phyloP scores from a whole-genome alignment of 2,329 filamentous ascomycete species.

The Xylariaceae sp. region DNA sequence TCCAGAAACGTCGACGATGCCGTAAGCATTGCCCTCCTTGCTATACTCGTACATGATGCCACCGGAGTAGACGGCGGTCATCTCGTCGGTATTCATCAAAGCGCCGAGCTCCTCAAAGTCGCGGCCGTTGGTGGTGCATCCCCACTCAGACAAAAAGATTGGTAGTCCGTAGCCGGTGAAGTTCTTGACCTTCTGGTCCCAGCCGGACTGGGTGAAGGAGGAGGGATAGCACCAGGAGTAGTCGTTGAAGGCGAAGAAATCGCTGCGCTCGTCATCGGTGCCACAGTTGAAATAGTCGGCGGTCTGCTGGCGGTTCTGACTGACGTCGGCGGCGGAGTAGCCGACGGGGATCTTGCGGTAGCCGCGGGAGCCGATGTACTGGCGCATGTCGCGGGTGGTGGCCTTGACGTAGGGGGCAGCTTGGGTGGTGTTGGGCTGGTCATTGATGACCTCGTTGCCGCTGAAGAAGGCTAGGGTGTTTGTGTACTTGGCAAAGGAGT shows the following conservation, averaged over 20 bases:
- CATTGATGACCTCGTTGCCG: slow-evolving; percentile 77
- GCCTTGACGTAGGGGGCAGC: slow-evolving; percentile 74
- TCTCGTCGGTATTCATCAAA: slow-evolving; percentile 70
- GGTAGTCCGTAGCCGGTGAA: slow-evolving; percentile 84
- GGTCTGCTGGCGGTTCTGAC: slow-evolving; percentile 80
- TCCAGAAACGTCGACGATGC: slow-evolving; percentile 66
- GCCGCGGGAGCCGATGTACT: slow-evolving; percentile 60
- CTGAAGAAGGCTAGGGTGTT: slow-evolving; percentile 88
- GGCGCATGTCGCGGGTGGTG: slow-evolving; percentile 70
- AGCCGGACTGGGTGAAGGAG: slow-evolving; percentile 67
- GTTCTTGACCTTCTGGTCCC: slow-evolving; percentile 84
- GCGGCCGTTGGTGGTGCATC: slow-evolving; percentile 78
- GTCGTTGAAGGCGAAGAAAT: slow-evolving; percentile 89
- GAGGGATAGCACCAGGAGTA: slow-evolving; percentile 79
- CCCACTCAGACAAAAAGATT: slow-evolving; percentile 93
- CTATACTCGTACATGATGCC: slow-evolving; percentile 96
- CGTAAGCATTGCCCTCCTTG: slow-evolving; percentile 72
- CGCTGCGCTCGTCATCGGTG: slow-evolving; percentile 73
- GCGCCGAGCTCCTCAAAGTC: slow-evolving; percentile 75
- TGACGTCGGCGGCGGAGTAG: slow-evolving; percentile 75
- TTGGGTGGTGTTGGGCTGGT: slow-evolving; percentile 56
- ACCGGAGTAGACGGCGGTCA: slow-evolving; percentile 89
- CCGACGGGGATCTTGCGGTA: slow-evolving; percentile 69
- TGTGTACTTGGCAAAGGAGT: slow-evolving; percentile 75
- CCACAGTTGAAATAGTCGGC: slow-evolving; percentile 94